These are phyloP conservation scores for Hortiboletus flavorubellus DNA, from an alignment of 768 basidiomycete genomes.

Conservation along the genomic window DNA sequence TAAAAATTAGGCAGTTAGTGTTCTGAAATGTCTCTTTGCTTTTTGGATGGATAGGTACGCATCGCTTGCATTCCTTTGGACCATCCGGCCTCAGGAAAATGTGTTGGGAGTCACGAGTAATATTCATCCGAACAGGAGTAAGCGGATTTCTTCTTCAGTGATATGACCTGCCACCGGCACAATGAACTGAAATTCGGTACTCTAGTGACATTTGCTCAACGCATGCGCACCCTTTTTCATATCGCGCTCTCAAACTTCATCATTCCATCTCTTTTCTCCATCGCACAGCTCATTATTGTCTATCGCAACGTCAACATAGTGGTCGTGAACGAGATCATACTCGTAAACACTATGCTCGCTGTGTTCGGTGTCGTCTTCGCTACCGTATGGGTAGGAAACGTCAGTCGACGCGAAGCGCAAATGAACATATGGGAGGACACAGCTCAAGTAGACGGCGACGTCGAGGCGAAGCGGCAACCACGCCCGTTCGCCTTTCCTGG, in stretches of 20 bases:
- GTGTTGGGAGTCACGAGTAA: constrained; percentile 16
- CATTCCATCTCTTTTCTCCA: constrained; percentile 31
- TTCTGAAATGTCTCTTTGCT: not conserved
- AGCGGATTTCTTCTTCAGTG: not conserved
- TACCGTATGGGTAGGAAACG: constrained; percentile 28
- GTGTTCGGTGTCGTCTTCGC: constrained; percentile 34
- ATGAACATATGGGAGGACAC: not conserved
- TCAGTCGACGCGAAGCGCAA: not conserved
- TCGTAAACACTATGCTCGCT: constrained; percentile 30
- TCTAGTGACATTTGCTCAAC: constrained; percentile 21
- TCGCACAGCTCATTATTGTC: constrained; percentile 30
- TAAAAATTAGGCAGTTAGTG: not conserved
- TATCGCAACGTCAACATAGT: constrained; percentile 22
- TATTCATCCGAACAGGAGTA: constrained; percentile 15
- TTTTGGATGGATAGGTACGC: constrained; percentile 18
- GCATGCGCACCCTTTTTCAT: constrained; percentile 25
- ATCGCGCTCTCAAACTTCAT: constrained; percentile 34
- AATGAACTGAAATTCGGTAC: not conserved
- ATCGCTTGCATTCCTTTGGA: constrained; percentile 28
- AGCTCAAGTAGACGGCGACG: not conserved
- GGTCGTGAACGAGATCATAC: constrained; percentile 25
- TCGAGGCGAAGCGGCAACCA: not conserved
- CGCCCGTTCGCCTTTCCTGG: constrained; percentile 9
- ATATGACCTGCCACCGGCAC: not conserved
- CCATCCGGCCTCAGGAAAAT: constrained; percentile 14